Evolutionary conservation across 805 yeast genomes (phyloP), one percentile per base, ranked within the genome.

Genomic region (Candida anglica): DNA sequence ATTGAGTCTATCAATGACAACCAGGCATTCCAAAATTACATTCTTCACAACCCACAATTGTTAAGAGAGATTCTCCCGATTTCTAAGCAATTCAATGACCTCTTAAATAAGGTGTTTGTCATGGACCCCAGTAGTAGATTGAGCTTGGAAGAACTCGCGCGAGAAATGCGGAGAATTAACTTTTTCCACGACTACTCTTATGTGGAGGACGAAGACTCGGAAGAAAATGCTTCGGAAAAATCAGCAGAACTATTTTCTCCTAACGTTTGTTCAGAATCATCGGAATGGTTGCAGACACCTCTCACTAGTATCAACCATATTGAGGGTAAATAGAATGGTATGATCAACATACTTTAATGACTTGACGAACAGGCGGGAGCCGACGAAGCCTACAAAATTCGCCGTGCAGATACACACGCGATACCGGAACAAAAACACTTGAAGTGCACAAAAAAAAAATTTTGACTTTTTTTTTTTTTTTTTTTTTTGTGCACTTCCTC

Each of bases 1-100:
- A 62, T 76, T 25, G 33, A 30, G 8, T 71, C 72, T 28, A 87
- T 81, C 48, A 60, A 71, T 25, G 37, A 33, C 19, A 57, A 55
- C 27, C 58, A 56, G 27, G 71, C 94, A 0, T 88, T 83, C 58
- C 65, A 65, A 39, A 79, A 78, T 17, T 89, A 73, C 55, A 65
- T 77, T 22, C 63, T 71, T 31, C 75, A 78, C 42, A 69, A 77
- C 9, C 47, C 43, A 28, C 48, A 57, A 8, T 71, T 86, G 4
- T 62, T 88, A 36, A 58, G 68, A 49, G 71, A 74, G 35, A 86
- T 88, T 19, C 61, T 88, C 42, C 94, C 96, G 25, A 72, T 88
- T 5, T 79, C 89, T 19, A 52, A 60, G 14, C 81, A 81, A 41
- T 66, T 86, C 35, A 79, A 72, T 48, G 42, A 52, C 3, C 60